Evolutionary conservation across 495 filamentous ascomycete genomes (phyloP).

Genomic region (Monascus purpureus): DNA sequence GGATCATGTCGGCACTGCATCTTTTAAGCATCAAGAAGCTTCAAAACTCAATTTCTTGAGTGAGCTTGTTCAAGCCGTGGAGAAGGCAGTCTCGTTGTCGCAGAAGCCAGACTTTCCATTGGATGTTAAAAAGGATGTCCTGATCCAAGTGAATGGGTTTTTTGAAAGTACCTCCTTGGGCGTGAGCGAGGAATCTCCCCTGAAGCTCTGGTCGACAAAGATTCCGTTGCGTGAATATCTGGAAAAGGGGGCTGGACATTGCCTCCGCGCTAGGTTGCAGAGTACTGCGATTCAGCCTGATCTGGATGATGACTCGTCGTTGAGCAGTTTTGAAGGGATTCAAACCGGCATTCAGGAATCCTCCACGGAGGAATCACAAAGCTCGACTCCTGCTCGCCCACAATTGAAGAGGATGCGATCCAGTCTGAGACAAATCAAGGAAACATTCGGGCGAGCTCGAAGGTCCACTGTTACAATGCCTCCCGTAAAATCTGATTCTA

Average conservation of each 20-base stretch:
- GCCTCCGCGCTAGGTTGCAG: conserved; percentile 17
- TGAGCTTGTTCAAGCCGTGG: conserved; percentile 31
- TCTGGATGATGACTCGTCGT: conserved; percentile 17
- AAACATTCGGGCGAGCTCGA: too few species aligned
- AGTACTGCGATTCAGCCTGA: conserved; percentile 10
- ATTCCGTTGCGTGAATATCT: conserved; percentile 36
- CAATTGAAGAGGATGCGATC: too few species aligned
- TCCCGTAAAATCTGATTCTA: too few species aligned
- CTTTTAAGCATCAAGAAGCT: conserved; percentile 39
- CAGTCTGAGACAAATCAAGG: too few species aligned
- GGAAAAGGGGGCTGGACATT: conserved; percentile 12
- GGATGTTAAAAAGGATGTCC: conserved; percentile 35
- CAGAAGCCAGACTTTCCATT: conserved; percentile 26
- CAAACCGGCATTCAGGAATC: conserved; percentile 14
- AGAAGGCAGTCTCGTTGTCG: conserved; percentile 26
- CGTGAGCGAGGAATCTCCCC: conserved; percentile 24
- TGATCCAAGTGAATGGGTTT: conserved; percentile 47
- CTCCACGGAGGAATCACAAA: too few species aligned
- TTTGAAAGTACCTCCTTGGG: conserved; percentile 38
- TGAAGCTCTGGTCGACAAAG: conserved; percentile 41
- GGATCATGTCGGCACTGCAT: conserved; percentile 42
- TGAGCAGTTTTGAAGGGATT: conserved; percentile 22
- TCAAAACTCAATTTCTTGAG: conserved; percentile 35
- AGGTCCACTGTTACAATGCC: too few species aligned
- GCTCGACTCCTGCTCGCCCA: too few species aligned